Evolutionary conservation across 495 filamentous ascomycete species (phyloP).

Genomic region (Lasiosphaeris hirsuta): DNA sequence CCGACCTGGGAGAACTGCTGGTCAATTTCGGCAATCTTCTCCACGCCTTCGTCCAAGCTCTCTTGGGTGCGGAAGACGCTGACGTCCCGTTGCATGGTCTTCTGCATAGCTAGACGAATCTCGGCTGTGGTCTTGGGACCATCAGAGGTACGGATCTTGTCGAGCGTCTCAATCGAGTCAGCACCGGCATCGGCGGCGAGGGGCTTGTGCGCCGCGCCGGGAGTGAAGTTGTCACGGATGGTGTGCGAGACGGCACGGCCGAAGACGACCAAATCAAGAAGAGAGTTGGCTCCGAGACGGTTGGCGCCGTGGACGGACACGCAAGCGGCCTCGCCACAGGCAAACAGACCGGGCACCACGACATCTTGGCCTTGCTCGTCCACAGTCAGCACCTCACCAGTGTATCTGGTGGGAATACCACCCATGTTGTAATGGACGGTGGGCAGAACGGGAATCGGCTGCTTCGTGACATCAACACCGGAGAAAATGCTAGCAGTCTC

Average conservation of each 20-base stretch:
- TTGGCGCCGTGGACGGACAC: conserved; percentile 98
- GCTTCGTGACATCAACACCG: conserved; percentile 92
- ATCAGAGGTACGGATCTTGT: conserved; percentile 75
- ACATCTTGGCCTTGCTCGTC: conserved; percentile 84
- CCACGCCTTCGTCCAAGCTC: conserved; percentile 77
- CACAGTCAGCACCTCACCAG: conserved; percentile 86
- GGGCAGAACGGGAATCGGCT: conserved; percentile 93
- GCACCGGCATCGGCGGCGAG: conserved; percentile 80
- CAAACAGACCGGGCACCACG: conserved; percentile 92
- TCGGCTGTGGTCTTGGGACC: conserved; percentile 85
- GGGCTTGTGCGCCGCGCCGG: conserved; percentile 70
- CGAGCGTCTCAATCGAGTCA: conserved; percentile 79
- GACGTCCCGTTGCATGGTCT: conserved; percentile 95
- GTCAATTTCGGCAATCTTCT: conserved; percentile 77
- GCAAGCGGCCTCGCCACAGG: conserved; percentile 94
- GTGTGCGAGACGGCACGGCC: conserved; percentile 94
- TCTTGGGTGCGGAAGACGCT: conserved; percentile 96
- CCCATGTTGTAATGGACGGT: conserved; percentile 99
- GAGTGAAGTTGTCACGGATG: conserved; percentile 84
- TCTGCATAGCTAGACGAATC: conserved; percentile 91
- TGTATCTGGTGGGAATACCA: conserved; percentile 96
- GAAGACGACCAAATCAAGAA: conserved; percentile 95
- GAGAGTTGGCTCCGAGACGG: conserved; percentile 94
- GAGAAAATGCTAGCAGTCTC: conserved; percentile 96
- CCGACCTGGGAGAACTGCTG: conserved; percentile 73